Base-by-base conservation (phyloP, 179 eudicot genomes). In the Gypsophila paniculata region DNA sequence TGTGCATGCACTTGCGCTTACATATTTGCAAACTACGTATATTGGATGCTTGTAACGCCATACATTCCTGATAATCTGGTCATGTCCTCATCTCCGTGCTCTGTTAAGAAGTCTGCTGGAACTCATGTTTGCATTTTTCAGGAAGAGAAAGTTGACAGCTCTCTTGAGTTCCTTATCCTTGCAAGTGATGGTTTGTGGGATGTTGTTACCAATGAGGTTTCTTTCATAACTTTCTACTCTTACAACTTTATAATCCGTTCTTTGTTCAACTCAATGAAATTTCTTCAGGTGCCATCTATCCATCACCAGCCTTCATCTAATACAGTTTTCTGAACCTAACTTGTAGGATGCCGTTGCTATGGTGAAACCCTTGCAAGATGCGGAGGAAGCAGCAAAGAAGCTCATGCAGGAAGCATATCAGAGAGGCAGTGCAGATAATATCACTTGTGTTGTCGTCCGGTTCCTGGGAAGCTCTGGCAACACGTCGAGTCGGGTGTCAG, bases 131-230 rank as follows among this genome's bases (percentile, higher is more conserved):
- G 54, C 23, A 39, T 29, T 51, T 55, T 72, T 61, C 90, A 94
- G 94, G 97, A 91, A 79, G 97, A 89, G 77, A 88, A 75, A 78
- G 96, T 94, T 69, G 97, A 91, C 77, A 75, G 85, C 78, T 85
- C 97, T 55, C 90, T 94, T 1, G 99, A 94, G 84, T 94, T 94
- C 79, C 94, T 91, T 66, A 94, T 94, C 76, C 96, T 91, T 72
- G 98, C 98, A 42, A 93, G 98, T 68, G 98, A 93, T 32, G 97
- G 98, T 32, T 86, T 94, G 61, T 94, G 99, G 98, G 99, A 94
- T 67, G 99, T 91, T 17, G 96, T 94, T 26, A 76, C 96, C 32
- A 94, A 94, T 73, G 99, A 94, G 87, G 97, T 92, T 42, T 76
- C 71, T 51, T 68, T 21, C n/a, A 52, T 17, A 10, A 15, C 34